phyloP scores from a whole-genome alignment of 441 rosid genomes.

The Eutrema salsugineum region DNA sequence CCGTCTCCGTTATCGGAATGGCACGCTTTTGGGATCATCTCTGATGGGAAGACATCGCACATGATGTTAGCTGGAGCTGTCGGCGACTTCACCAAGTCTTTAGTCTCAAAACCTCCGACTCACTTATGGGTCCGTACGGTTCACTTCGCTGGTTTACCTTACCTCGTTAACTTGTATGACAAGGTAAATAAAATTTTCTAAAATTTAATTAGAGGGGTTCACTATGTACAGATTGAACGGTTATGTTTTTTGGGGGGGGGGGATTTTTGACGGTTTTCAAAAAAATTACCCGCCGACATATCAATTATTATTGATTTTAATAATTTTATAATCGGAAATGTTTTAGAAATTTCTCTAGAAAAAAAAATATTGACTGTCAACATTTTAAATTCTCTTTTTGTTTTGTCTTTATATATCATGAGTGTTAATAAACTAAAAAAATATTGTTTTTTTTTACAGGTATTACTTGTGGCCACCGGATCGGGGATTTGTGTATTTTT shows the following conservation, averaged over 20 bases:
- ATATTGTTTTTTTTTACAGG: neutral
- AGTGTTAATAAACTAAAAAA: no score
- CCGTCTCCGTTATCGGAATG: constrained; percentile 81
- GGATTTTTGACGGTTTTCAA: neutral
- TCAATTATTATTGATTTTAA: no score
- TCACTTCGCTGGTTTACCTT: constrained; percentile 74
- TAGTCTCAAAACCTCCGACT: constrained; percentile 56
- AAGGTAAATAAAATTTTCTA: constrained; percentile 33
- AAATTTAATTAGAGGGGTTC: neutral
- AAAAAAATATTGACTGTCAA: neutral
- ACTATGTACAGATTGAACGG: neutral
- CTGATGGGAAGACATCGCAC: constrained; percentile 60
- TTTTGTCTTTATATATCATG: no score
- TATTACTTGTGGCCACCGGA: constrained; percentile 70
- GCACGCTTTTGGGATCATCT: constrained; percentile 89
- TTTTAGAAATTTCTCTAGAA: no score
- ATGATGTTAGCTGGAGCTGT: constrained; percentile 90
- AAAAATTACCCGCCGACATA: no score
- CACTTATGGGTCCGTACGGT: constrained; percentile 75
- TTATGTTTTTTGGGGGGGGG: no score
- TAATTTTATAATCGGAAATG: no score
- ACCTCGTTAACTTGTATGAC: constrained; percentile 59
- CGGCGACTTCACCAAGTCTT: constrained; percentile 71
- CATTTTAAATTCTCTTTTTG: no score
- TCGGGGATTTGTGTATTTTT: constrained; percentile 76